These are phyloP conservation scores for Moesziomyces aphidis DNA, from an alignment of 1,284 basidiomycete genomes.

Conservation along the genomic window DNA sequence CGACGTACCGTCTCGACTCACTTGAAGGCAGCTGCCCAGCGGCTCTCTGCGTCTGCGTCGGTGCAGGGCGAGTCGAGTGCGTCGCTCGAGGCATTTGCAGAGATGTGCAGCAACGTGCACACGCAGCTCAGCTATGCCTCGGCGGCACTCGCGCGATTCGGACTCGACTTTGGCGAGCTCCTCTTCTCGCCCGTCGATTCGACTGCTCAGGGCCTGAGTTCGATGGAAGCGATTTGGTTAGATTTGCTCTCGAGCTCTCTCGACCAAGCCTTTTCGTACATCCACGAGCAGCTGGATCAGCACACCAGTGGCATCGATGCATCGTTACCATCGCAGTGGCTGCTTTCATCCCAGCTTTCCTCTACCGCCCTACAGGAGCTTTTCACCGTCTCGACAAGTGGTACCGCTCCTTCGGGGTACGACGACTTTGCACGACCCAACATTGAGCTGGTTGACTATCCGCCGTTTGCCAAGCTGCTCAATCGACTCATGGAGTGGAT, in stretches of 20 bases:
- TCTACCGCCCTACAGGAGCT: conserved; percentile 12
- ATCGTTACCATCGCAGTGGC: conserved; percentile 14
- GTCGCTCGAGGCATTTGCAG: conserved; percentile 26
- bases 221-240: conserved; percentile 22
- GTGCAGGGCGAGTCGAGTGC: conserved; percentile 1
- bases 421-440: conserved; percentile 26
- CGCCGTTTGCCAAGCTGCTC: conserved; percentile 23
- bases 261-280: conserved; percentile 7
- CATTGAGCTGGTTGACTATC: conserved; percentile 32
- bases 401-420: conserved; percentile 2
- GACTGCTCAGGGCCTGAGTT: neutral
- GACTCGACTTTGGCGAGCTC: conserved; percentile 42
- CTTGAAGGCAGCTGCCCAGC: conserved; percentile 7
- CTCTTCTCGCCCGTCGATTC: conserved; percentile 9
- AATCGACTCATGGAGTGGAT: conserved; percentile 28
- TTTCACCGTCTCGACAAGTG: neutral
- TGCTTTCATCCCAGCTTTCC: conserved; percentile 20
- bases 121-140: conserved; percentile 46
- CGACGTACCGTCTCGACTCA: conserved; percentile 19
- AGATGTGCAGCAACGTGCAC: conserved; percentile 27
- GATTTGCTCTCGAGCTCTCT: conserved; percentile 16
- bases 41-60: neutral
- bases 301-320: neutral
- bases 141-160: conserved; percentile 32
- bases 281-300: conserved; percentile 13